A percentile compares a stretch with the other conserved stretches of the same genome.
phyloP scores from a whole-genome alignment of 306 rosid species.

The Castanea mollissima region DNA sequence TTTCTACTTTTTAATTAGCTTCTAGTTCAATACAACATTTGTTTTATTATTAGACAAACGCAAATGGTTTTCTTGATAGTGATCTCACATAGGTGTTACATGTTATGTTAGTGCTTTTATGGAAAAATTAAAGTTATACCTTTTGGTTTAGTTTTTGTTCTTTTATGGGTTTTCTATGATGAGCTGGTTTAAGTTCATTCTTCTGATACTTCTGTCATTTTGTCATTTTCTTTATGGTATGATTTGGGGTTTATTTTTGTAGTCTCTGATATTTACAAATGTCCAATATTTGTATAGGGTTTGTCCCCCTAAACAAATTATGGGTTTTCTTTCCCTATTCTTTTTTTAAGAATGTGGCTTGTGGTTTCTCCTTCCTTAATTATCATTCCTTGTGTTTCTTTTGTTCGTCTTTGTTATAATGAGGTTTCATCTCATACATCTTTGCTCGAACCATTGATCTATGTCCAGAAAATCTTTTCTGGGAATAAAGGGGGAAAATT shows the following conservation, averaged over 20 bases:
- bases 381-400: neutral
- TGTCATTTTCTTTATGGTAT: neutral
- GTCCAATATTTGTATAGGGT: neutral
- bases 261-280: neutral
- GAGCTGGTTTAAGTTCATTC: neutral
- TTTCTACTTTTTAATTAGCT: neutral
- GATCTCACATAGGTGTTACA: neutral
- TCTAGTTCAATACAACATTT: neutral
- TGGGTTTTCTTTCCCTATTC: neutral
- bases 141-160: neutral
- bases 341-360: neutral
- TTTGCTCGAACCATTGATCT: conserved; percentile 4
- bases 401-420: neutral
- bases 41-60: neutral
- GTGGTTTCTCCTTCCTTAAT: neutral
- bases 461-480: neutral
- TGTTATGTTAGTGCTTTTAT: neutral
- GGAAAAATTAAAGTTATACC: neutral
- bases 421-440: neutral
- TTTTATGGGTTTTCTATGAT: neutral
- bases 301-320: neutral
- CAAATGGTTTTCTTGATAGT: neutral
- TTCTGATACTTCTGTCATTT: neutral
- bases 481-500: neutral
- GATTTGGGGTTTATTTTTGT: neutral